Conservation (phyloP, 768 basidiomycete genomes). For the Podaxis mareebaensis region DNA sequence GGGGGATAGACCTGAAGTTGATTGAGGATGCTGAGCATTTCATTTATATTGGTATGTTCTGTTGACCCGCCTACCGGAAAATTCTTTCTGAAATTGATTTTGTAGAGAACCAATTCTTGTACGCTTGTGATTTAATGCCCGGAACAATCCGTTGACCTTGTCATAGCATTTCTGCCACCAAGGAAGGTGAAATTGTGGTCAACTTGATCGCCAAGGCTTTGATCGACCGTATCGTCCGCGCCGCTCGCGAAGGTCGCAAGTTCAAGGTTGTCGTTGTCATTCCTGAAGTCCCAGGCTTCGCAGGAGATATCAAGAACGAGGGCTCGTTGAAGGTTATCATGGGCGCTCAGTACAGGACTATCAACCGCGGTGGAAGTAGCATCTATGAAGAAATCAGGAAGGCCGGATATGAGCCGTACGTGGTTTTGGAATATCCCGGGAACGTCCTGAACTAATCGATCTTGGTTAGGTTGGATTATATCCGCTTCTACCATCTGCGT, state of each 20-base stretch:
- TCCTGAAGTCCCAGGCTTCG: conserved; percentile 90
- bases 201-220: conserved; percentile 86
- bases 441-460: not conserved
- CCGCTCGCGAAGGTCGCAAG: conserved; percentile 65
- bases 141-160: not conserved
- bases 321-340: conserved; percentile 75
- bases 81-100: conserved; percentile 19
- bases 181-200: conserved; percentile 61
- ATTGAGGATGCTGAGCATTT: conserved; percentile 86
- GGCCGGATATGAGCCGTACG: conserved; percentile 79
- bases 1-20: conserved; percentile 63
- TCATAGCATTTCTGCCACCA: conserved; percentile 75
- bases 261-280: conserved; percentile 90
- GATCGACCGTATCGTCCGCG: conserved; percentile 82
- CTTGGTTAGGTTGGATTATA: conserved; percentile 66
- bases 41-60: conserved; percentile 84
- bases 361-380: conserved; percentile 85
- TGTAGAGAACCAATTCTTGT: conserved; percentile 87
- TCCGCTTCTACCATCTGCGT: conserved; percentile 91
- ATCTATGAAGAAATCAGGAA: conserved; percentile 82
- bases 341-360: conserved; percentile 85
- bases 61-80: not conserved
- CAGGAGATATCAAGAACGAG: conserved; percentile 74
- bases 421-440: conserved; percentile 11
- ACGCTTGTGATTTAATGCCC: conserved; percentile 25